Base-by-base conservation (phyloP, 1,139 yeast species). In the Spencermartinsiella ligniputridi region DNA sequence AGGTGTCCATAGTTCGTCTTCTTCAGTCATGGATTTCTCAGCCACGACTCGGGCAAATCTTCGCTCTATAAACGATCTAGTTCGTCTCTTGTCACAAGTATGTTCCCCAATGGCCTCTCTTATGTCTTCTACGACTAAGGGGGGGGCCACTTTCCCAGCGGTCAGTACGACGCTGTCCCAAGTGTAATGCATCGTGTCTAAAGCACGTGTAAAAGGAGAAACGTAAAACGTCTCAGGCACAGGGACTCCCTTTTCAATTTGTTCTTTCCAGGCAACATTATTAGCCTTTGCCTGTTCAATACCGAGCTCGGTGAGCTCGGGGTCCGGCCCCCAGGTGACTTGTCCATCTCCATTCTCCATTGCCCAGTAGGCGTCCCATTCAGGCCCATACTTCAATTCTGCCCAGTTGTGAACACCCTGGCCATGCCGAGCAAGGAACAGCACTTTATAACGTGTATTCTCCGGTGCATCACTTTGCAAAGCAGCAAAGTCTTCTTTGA, bases 391-490 rank as follows among this genome's bases (percentile, higher is more conserved):
- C 49, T 74, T 73, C 20, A 64, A 66, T 37, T 76, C 75, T 1
- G 81, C 85, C 17, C 72, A 67, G 54, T 84, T 84, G 57, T 84
- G 92, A 62, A 69, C 76, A 0, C 92, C 94, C 61, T 84, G 85
- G 8, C 94, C 94, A 56, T 84, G 94, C 47, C 94, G 70, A 1
- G 85, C 88, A 41, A 82, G 66, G 41, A 80, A 72, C 4, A 83
- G 52, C 35, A 83, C 58, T 57, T 81, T 83, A 60, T 81, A 79
- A 17, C 57, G 57, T 25, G 63, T 72, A 41, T 71, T 66, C 1
- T 55, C 53, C 0, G 57, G 60, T 2, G 74, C 68, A 2, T 51
- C 22, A 1, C 46, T 48, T 51, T 79, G 77, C 50, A 78, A 62
- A 5, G 58, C 49, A 0, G 60, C 46, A 8, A 81, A 44, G 18